Percentiles rank a stretch among this genome's conserved stretches.
Conservation (phyloP, 2,329 filamentous ascomycete species). For the Paramyrothecium sp. region DNA sequence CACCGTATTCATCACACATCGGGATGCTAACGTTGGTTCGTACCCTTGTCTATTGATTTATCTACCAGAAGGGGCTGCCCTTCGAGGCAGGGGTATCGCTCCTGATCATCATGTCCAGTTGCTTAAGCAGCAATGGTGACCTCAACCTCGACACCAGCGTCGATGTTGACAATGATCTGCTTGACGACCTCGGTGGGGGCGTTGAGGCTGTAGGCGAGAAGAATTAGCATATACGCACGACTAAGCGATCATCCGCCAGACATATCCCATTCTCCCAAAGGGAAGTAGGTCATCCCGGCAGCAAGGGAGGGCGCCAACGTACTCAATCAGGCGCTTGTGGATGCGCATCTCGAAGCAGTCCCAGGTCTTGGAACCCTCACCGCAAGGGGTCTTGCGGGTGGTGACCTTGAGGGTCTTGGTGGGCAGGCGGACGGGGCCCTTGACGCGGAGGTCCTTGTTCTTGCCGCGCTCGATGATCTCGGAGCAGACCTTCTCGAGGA, state of each 20-base stretch:
- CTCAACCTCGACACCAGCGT: slow-evolving; percentile 90
- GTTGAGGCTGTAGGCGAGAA: slow-evolving; percentile 62
- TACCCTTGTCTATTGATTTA: not conserved
- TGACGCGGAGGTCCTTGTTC: slow-evolving; percentile 96
- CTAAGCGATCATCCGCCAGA: not conserved
- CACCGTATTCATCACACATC: not conserved
- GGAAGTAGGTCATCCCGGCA: not conserved
- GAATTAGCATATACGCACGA: slow-evolving; percentile 9
- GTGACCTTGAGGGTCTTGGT: slow-evolving; percentile 97
- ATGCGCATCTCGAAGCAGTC: slow-evolving; percentile 99
- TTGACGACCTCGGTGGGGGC: slow-evolving; percentile 97
- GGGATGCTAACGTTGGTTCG: not conserved
- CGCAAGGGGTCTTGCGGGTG: slow-evolving; percentile 98
- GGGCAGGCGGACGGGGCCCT: slow-evolving; percentile 95
- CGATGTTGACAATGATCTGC: slow-evolving; percentile 95
- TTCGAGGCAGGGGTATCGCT: not conserved
- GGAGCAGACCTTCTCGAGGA: slow-evolving; percentile 96
- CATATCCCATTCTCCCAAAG: not conserved
- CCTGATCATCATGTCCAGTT: not conserved
- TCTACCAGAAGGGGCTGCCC: not conserved
- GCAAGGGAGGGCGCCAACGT: slow-evolving; percentile 31
- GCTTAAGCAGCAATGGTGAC: slow-evolving; percentile 79
- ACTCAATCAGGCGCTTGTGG: slow-evolving; percentile 97
- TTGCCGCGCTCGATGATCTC: slow-evolving; percentile 99
- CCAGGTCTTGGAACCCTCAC: slow-evolving; percentile 99